These are phyloP conservation scores for Geotrichum restrictum DNA, from an alignment of 1,139 yeast genomes.

Conservation along the genomic window DNA sequence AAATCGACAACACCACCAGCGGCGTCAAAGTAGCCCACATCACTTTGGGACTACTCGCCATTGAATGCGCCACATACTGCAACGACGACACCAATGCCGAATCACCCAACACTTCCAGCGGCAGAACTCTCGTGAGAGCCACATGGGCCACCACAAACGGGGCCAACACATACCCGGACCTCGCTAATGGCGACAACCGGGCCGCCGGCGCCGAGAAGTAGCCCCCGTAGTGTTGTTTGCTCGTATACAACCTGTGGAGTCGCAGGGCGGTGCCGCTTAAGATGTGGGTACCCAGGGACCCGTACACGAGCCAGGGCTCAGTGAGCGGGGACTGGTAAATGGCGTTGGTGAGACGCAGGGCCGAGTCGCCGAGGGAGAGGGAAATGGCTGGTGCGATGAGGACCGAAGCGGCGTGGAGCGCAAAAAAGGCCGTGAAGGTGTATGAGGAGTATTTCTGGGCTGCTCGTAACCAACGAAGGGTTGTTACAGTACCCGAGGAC, in stretches of 20 bases:
- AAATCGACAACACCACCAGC: slow-evolving; percentile 36
- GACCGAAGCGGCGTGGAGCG: slow-evolving; percentile 57
- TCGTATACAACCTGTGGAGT: slow-evolving; percentile 37
- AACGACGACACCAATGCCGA: slow-evolving; percentile 52
- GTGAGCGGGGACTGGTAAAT: slow-evolving; percentile 54
- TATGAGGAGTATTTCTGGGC: slow-evolving; percentile 62
- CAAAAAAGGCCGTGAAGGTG: slow-evolving; percentile 54
- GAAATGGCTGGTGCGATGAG: slow-evolving; percentile 54
- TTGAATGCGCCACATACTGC: slow-evolving; percentile 50
- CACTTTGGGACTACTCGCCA: slow-evolving; percentile 29
- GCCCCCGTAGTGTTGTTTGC: slow-evolving; percentile 30
- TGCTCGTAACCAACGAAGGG: slow-evolving; percentile 3
- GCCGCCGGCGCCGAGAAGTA: slow-evolving; percentile 36
- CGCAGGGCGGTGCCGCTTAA: slow-evolving; percentile 53
- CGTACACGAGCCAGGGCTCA: slow-evolving; percentile 50
- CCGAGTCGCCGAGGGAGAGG: slow-evolving; percentile 48
- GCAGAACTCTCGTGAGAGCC: slow-evolving; percentile 48
- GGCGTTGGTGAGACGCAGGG: slow-evolving; percentile 58
- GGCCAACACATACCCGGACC: slow-evolving; percentile 56
- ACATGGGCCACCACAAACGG: slow-evolving; percentile 50
- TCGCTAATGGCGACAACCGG: slow-evolving; percentile 47
- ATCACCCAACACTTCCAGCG: slow-evolving; percentile 59
- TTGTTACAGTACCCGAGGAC: not conserved
- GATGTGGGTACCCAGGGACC: slow-evolving; percentile 51
- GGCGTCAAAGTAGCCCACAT: slow-evolving; percentile 34